Base-by-base conservation (phyloP, 78 protist species). In the Cyanophora paradoxa region DNA sequence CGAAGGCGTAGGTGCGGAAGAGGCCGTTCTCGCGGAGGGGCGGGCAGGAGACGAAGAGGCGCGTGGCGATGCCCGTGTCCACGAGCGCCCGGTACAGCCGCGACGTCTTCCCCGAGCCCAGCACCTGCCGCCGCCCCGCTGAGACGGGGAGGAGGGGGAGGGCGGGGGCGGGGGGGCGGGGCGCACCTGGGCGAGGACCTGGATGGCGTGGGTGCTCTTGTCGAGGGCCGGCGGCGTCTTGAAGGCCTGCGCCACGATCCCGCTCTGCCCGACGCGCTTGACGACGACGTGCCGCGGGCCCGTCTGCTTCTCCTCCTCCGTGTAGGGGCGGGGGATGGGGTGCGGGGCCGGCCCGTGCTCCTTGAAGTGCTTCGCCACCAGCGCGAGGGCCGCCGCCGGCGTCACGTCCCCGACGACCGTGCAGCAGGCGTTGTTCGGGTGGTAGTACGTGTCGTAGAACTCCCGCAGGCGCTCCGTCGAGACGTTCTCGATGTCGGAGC, bases 381-480 rank as follows among this genome's bases (percentile, higher is more conserved):
- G 26, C 42, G 31, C 20, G 24, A 64, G 42, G 8, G 39, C 28
- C n/a, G 8, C 26, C 41, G 11, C 34, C 42, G 28, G 17, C 10
- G 17, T 33, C 26, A 36, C 31, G 28, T 64, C 70, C 11, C 70
- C 70, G 70, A 64, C 39, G 52, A 64, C 36, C 6, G 70, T 64
- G 70, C 17, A 24, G 30, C 42, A 30, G 50, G 70, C 70, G 42
- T 64, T 64, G 70, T 64, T 64, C 42, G 70, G 70, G 30, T 39
- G 39, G 70, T 64, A 64, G 42, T 37, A 64, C 70, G 31, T 31
- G 17, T 64, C 26, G 42, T 64, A 64, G 42, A 64, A 64, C 28
- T 31, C 70, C 70, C 28, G 17, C 52, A 64, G 42, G 7, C 70
- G 31, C 70, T 64, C 70, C 26, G 28, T 64, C 26, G 52, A 24